phyloP scores from a whole-genome alignment of 2,329 filamentous ascomycete genomes.

The Akanthomyces lecanii region DNA sequence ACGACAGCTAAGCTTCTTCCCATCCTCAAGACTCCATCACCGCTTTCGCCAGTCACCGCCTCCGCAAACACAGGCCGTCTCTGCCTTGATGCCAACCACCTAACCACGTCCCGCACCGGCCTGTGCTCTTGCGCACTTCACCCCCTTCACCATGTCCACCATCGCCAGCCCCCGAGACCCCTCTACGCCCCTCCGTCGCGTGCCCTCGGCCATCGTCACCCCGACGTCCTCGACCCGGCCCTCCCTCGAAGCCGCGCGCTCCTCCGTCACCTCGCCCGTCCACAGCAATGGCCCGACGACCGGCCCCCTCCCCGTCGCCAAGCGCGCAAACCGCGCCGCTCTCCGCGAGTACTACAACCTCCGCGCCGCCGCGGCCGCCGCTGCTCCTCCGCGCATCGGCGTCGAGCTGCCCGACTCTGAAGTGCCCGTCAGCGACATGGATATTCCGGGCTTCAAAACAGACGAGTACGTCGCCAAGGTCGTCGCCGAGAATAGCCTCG shows the following conservation, averaged over 20 bases:
- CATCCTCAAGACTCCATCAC: too few species aligned
- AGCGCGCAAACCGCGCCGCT: constrained; percentile 71
- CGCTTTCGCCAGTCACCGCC: too few species aligned
- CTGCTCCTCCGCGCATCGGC: constrained; percentile 38
- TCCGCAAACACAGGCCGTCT: too few species aligned
- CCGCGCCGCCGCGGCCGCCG: constrained; percentile 24
- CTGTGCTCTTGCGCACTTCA: not conserved
- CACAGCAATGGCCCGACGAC: constrained; percentile 19
- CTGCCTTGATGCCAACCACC: not conserved
- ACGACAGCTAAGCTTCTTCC: too few species aligned
- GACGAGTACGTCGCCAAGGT: constrained; percentile 62
- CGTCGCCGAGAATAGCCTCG: constrained; percentile 58
- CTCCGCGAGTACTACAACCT: constrained; percentile 95
- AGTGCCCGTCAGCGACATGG: constrained; percentile 66
- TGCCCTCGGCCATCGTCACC: constrained; percentile 42
- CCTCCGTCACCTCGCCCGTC: constrained; percentile 52
- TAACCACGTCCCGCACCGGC: not conserved
- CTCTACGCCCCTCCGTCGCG: constrained; percentile 53
- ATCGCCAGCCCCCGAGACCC: constrained; percentile 60
- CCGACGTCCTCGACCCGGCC: constrained; percentile 69
- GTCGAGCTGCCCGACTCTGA: constrained; percentile 43
- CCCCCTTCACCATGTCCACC: constrained; percentile 50
- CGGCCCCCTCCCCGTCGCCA: constrained; percentile 30
- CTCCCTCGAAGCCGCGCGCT: constrained; percentile 63
- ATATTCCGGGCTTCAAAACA: constrained; percentile 67